Conservation (phyloP, 1,284 basidiomycete species). For the Cutaneotrichosporon dermatis region DNA sequence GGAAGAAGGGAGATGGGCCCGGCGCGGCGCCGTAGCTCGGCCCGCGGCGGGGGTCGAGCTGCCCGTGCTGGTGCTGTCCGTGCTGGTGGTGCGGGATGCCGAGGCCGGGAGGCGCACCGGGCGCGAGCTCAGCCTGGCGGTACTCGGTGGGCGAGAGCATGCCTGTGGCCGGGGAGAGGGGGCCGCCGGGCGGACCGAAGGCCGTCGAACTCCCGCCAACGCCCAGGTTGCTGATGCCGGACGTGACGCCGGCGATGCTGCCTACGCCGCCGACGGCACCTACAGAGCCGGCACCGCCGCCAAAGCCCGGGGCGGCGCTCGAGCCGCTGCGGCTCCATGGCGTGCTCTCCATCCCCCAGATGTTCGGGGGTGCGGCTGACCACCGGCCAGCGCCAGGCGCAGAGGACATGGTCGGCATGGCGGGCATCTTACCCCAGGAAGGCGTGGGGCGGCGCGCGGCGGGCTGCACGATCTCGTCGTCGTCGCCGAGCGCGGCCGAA, state of each 20-base stretch:
- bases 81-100: background rate
- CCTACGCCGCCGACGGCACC: background rate
- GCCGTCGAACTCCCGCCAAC: background rate
- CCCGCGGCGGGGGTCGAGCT: background rate
- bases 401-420: slow-evolving; percentile 5
- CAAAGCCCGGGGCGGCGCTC: background rate
- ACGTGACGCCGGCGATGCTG: background rate
- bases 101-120: background rate
- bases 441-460: slow-evolving; percentile 22
- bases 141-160: background rate
- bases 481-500: slow-evolving; percentile 38
- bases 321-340: background rate
- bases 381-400: slow-evolving; percentile 35
- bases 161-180: background rate
- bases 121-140: background rate
- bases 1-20: background rate
- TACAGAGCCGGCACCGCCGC: too few species aligned
- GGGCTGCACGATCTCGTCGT: slow-evolving; percentile 38
- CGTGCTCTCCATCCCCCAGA: slow-evolving; percentile 10
- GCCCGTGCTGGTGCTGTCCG: background rate
- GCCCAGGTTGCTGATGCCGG: background rate
- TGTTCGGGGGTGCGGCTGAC: slow-evolving; percentile 29
- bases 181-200: background rate
- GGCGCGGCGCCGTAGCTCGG: background rate
- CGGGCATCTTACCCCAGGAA: slow-evolving; percentile 15